These are phyloP conservation scores for Stemphylium beticola DNA, from an alignment of 2,329 filamentous ascomycete species.

Conservation along the genomic window DNA sequence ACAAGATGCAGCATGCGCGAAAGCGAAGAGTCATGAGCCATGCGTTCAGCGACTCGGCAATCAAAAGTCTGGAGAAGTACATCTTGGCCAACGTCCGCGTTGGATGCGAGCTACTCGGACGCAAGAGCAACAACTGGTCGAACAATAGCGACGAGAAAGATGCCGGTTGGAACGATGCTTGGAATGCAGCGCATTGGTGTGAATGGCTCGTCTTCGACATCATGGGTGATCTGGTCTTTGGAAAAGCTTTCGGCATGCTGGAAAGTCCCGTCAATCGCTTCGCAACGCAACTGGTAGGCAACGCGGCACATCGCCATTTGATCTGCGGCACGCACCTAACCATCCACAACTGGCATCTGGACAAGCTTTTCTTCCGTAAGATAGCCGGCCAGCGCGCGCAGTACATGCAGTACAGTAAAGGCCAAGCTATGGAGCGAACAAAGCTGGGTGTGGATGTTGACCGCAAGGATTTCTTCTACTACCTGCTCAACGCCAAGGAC, in stretches of 20 bases:
- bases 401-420: slow-evolving; percentile 54
- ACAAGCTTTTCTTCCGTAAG: slow-evolving; percentile 53
- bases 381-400: slow-evolving; percentile 50
- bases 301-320: slow-evolving; percentile 54
- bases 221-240: slow-evolving; percentile 58
- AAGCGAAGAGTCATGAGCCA: slow-evolving; percentile 56
- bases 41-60: slow-evolving; percentile 55
- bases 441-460: slow-evolving; percentile 50
- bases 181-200: slow-evolving; percentile 55
- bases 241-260: slow-evolving; percentile 54
- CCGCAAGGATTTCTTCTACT: slow-evolving; percentile 57
- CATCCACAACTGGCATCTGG: slow-evolving; percentile 52
- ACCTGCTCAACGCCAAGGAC: slow-evolving; percentile 56
- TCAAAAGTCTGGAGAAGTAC: slow-evolving; percentile 55
- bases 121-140: slow-evolving; percentile 18
- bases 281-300: slow-evolving; percentile 51
- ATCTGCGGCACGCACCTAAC: slow-evolving; percentile 54
- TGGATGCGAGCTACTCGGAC: slow-evolving; percentile 46
- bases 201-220: slow-evolving; percentile 59
- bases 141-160: slow-evolving; percentile 15
- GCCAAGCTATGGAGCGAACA: slow-evolving; percentile 52
- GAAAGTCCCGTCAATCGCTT: slow-evolving; percentile 50
- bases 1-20: slow-evolving; percentile 54
- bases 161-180: slow-evolving; percentile 50
- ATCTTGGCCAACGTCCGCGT: slow-evolving; percentile 53